A percentile compares a stretch with the other conserved stretches of the same genome.
phyloP scores from a whole-genome alignment of 345 rosid genomes.

The Salix suchowensis region DNA sequence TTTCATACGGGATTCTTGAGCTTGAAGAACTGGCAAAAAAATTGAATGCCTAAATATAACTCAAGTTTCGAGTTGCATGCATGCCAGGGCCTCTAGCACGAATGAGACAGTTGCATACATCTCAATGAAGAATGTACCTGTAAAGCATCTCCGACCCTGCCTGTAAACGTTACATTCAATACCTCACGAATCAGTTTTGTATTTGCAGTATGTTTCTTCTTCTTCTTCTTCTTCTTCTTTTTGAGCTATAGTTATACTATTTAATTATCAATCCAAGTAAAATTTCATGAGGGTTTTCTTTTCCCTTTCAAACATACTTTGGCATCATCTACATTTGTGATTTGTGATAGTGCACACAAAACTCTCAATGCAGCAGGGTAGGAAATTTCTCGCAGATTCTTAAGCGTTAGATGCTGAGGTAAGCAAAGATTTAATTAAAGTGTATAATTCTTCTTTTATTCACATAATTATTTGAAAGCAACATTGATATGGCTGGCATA shows the following conservation, averaged over 20 bases:
- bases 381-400: background rate
- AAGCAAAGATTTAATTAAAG: background rate
- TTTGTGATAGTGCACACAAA: background rate
- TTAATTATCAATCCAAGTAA: background rate
- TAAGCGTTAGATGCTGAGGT: background rate
- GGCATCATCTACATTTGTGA: background rate
- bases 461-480: conserved; percentile 17
- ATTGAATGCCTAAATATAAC: conserved; percentile 10
- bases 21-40: conserved; percentile 13
- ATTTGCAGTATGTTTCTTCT: background rate
- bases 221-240: background rate
- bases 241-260: background rate
- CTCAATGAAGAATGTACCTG: conserved; percentile 17
- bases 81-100: background rate
- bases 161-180: conserved; percentile 20
- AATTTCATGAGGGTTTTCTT: background rate
- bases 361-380: background rate
- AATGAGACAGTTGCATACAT: background rate
- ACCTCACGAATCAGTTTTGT: background rate
- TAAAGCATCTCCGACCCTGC: conserved; percentile 13
- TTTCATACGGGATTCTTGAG: background rate
- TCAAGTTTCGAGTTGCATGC: background rate
- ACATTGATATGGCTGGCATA: conserved; percentile 11
- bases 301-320: background rate
- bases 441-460: conserved; percentile 18